phyloP scores from a whole-genome alignment of 2,329 filamentous ascomycete species.

The Metarhizium robertsii region DNA sequence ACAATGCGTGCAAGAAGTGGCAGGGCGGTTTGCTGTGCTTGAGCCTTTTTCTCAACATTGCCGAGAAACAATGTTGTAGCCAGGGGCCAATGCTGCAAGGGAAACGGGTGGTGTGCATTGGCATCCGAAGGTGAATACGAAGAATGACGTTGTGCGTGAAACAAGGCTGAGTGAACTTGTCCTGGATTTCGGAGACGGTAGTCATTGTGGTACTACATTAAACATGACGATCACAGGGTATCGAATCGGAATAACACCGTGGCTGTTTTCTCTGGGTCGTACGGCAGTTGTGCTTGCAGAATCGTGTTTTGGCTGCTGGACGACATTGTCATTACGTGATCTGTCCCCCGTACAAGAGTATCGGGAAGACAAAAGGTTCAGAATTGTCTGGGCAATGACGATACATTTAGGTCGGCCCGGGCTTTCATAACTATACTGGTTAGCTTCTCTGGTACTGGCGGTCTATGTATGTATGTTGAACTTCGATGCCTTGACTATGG shows the following conservation, averaged over 20 bases:
- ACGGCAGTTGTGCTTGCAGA: not conserved
- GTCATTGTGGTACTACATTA: not conserved
- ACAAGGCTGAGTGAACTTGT: not conserved
- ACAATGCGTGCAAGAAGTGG: not conserved
- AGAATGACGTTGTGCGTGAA: conserved; percentile 5
- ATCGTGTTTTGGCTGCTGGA: not conserved
- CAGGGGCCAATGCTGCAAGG: not conserved
- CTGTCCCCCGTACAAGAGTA: no score
- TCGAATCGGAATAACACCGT: not conserved
- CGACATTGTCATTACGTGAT: not conserved
- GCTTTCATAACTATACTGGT: no score
- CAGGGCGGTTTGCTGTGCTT: not conserved
- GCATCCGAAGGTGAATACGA: conserved; percentile 2
- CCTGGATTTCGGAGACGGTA: not conserved
- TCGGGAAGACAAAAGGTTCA: no score
- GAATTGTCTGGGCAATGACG: no score
- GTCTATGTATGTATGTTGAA: no score
- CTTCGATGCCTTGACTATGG: no score
- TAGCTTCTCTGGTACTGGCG: no score
- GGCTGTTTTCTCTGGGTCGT: not conserved
- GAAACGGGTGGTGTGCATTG: not conserved
- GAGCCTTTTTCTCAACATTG: not conserved
- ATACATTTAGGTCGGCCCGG: no score
- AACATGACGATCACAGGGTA: not conserved
- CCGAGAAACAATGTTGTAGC: not conserved